phyloP scores from a whole-genome alignment of 2,329 filamentous ascomycete species.

The Ascochyta pisi region DNA sequence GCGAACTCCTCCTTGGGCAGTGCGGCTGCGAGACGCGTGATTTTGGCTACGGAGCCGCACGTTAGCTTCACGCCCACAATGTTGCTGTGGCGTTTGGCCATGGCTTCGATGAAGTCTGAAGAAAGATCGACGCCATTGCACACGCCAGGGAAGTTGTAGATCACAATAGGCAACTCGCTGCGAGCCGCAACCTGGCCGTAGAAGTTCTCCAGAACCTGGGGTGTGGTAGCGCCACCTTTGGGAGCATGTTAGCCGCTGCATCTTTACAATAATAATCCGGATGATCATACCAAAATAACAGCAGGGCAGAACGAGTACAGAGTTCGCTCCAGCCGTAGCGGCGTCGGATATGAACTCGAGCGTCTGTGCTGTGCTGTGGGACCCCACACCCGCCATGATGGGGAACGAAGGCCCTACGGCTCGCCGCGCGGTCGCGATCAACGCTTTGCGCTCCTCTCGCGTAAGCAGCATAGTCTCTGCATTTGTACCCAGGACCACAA shows the following conservation, averaged over 20 bases:
- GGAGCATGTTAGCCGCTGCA: not conserved
- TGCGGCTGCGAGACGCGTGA: conserved; percentile 66
- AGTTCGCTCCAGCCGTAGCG: conserved; percentile 48
- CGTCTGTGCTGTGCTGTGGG: conserved; percentile 51
- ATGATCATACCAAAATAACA: conserved; percentile 50
- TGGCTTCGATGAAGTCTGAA: conserved; percentile 66
- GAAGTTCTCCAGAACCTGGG: conserved; percentile 50
- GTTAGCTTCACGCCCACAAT: conserved; percentile 74
- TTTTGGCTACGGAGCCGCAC: conserved; percentile 73
- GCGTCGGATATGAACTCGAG: conserved; percentile 51
- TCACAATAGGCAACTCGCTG: conserved; percentile 67
- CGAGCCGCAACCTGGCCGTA: conserved; percentile 59
- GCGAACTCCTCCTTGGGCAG: conserved; percentile 64
- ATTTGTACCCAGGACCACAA: conserved; percentile 52
- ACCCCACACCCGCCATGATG: conserved; percentile 52
- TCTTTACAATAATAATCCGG: too few species aligned
- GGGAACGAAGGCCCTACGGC: conserved; percentile 49
- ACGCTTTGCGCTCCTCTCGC: conserved; percentile 46
- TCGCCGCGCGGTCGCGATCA: conserved; percentile 47
- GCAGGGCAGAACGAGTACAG: conserved; percentile 50
- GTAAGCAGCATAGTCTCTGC: conserved; percentile 54
- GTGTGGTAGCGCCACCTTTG: conserved; percentile 40
- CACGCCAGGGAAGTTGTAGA: conserved; percentile 75
- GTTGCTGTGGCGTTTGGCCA: conserved; percentile 63
- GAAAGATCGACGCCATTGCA: conserved; percentile 70